Conservation (phyloP, 2,329 filamentous ascomycete species). For the Penicillium corylophilum region DNA sequence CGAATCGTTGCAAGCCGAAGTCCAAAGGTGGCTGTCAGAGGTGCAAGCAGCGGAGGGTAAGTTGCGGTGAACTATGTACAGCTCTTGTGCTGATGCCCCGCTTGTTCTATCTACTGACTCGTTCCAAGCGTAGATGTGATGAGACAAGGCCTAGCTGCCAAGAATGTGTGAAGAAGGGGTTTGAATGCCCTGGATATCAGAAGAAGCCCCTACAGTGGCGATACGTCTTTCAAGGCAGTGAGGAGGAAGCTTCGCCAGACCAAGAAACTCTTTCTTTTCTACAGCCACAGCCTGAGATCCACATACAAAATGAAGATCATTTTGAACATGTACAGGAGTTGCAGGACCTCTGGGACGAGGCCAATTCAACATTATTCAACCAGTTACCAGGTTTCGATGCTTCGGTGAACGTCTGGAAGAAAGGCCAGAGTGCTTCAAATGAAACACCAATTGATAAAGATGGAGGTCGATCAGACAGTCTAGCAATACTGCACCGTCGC, state of each 20-base stretch:
- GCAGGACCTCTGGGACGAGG: slow-evolving; percentile 13
- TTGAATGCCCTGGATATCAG: slow-evolving; percentile 22
- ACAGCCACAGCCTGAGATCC: neutral
- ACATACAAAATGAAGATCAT: neutral
- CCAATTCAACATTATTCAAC: slow-evolving; percentile 14
- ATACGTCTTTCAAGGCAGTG: slow-evolving; percentile 19
- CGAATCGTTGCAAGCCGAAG: slow-evolving; percentile 24
- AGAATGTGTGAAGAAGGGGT: slow-evolving; percentile 18
- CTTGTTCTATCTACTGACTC: slow-evolving; percentile 2
- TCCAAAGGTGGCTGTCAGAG: slow-evolving; percentile 23
- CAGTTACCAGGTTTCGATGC: slow-evolving; percentile 16
- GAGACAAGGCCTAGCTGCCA: slow-evolving; percentile 25
- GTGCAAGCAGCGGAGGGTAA: slow-evolving; percentile 27
- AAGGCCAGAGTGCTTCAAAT: neutral
- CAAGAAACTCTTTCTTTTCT: neutral
- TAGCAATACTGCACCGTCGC: slow-evolving; percentile 20
- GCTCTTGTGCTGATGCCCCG: neutral
- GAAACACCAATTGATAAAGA: slow-evolving; percentile 1
- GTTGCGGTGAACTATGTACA: slow-evolving; percentile 17
- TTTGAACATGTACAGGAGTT: slow-evolving; percentile 2
- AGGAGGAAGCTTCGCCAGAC: slow-evolving; percentile 2
- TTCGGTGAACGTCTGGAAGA: slow-evolving; percentile 6
- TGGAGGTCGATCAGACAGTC: slow-evolving; percentile 10
- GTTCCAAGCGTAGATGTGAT: slow-evolving; percentile 22
- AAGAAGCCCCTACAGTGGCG: slow-evolving; percentile 23